Percentiles rank a stretch among this genome's conserved stretches.
Evolutionary conservation across 371 early-diverging fungal genomes (phyloP).

Genomic region (Choanephora cucurbitarum): DNA sequence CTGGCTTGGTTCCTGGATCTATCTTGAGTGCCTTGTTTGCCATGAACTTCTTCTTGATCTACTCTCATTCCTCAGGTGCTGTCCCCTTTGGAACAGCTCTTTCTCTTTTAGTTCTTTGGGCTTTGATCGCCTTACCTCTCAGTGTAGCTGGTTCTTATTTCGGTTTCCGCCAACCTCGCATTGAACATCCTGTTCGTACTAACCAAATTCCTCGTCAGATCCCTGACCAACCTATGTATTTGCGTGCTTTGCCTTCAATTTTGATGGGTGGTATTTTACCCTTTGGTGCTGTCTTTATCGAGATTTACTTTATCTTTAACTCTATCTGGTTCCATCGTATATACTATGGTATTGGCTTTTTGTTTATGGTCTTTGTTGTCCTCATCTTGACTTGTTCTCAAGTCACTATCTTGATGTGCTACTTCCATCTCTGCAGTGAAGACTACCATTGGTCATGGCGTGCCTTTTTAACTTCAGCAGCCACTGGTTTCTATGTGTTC

Average conservation of each 20-base stretch:
- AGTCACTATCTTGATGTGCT: slow-evolving; percentile 84
- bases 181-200: slow-evolving; percentile 89
- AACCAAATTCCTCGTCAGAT: slow-evolving; percentile 93
- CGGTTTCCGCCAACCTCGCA: slow-evolving; percentile 84
- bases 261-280: slow-evolving; percentile 87
- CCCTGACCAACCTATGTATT: slow-evolving; percentile 78
- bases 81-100: slow-evolving; percentile 92
- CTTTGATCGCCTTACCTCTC: slow-evolving; percentile 85
- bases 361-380: slow-evolving; percentile 80
- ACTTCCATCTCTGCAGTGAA: slow-evolving; percentile 91
- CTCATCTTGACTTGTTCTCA: slow-evolving; percentile 83
- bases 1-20: slow-evolving; percentile 81
- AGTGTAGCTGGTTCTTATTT: slow-evolving; percentile 91
- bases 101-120: slow-evolving; percentile 85
- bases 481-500: slow-evolving; percentile 87
- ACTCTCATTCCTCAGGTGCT: slow-evolving; percentile 86
- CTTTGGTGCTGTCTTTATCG: slow-evolving; percentile 90
- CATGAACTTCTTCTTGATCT: slow-evolving; percentile 91
- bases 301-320: slow-evolving; percentile 88
- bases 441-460: slow-evolving; percentile 97
- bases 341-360: slow-evolving; percentile 90
- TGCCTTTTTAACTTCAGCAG: slow-evolving; percentile 87
- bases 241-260: slow-evolving; percentile 72
- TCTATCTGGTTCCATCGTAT: slow-evolving; percentile 90
- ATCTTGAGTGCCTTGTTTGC: slow-evolving; percentile 71